Conservation (phyloP, 306 rosid species). For the Medicago arabica region DNA sequence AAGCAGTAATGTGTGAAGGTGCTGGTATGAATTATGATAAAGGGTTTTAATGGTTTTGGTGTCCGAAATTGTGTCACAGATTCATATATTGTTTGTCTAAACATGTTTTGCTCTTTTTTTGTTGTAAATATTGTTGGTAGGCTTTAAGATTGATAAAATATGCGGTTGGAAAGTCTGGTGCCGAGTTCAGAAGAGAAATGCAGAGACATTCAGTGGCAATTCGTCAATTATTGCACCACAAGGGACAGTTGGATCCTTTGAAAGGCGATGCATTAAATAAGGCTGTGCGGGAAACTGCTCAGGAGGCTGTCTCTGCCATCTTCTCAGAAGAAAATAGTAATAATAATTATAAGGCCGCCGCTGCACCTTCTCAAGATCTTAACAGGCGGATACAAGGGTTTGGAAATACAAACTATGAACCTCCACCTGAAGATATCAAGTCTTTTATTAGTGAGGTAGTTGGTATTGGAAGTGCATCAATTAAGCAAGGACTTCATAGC, state of each 20-base stretch:
- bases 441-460: slow-evolving; percentile 97
- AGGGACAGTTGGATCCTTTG: slow-evolving; percentile 89
- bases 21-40: neutral
- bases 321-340: slow-evolving; percentile 75
- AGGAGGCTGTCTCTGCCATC: slow-evolving; percentile 79
- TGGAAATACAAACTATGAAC: slow-evolving; percentile 80
- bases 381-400: slow-evolving; percentile 94
- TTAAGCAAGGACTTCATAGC: slow-evolving; percentile 89
- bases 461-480: slow-evolving; percentile 93
- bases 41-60: slow-evolving; percentile 27
- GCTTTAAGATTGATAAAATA: slow-evolving; percentile 94
- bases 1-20: neutral
- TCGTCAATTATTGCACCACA: slow-evolving; percentile 89
- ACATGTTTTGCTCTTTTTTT: neutral
- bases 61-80: slow-evolving; percentile 1
- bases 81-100: slow-evolving; percentile 24
- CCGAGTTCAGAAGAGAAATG: slow-evolving; percentile 97
- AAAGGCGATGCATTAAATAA: slow-evolving; percentile 96
- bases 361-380: slow-evolving; percentile 79
- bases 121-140: slow-evolving; percentile 49
- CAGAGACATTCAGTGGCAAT: slow-evolving; percentile 93
- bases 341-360: slow-evolving; percentile 46
- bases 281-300: slow-evolving; percentile 93
- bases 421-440: slow-evolving; percentile 69
- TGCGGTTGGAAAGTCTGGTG: slow-evolving; percentile 89